Evolutionary conservation across 176 grass and related monocot species (phyloP).

Genomic region (Bromus sterilis): DNA sequence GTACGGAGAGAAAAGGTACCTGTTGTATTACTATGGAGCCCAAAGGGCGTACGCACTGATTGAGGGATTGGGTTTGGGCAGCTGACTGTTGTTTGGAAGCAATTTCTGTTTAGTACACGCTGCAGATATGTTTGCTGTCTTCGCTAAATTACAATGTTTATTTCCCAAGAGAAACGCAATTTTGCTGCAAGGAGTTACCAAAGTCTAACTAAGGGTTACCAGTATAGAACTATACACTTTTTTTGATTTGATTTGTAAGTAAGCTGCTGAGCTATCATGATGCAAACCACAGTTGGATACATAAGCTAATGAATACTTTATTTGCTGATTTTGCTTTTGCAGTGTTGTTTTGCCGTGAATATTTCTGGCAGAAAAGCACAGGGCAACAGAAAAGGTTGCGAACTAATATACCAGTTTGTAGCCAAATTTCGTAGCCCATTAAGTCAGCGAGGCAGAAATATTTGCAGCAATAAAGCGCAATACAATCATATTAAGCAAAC

Average conservation of each 20-base stretch:
- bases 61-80: background rate
- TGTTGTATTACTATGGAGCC: background rate
- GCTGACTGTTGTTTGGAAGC: background rate
- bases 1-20: background rate
- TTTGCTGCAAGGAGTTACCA: background rate
- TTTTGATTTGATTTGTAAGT: background rate
- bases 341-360: background rate
- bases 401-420: background rate
- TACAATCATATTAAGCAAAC: background rate
- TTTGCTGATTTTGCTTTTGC: background rate
- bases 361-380: background rate
- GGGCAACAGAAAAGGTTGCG: background rate
- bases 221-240: background rate
- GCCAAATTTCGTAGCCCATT: background rate
- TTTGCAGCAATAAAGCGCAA: background rate
- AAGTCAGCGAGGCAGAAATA: background rate
- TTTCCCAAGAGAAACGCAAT: background rate
- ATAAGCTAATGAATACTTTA: background rate
- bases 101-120: background rate
- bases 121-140: background rate
- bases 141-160: background rate
- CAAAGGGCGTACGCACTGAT: no score
- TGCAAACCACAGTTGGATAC: background rate
- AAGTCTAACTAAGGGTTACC: background rate
- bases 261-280: background rate